Conservation (phyloP, 1,139 yeast genomes). For the Candida sanyaensis region DNA sequence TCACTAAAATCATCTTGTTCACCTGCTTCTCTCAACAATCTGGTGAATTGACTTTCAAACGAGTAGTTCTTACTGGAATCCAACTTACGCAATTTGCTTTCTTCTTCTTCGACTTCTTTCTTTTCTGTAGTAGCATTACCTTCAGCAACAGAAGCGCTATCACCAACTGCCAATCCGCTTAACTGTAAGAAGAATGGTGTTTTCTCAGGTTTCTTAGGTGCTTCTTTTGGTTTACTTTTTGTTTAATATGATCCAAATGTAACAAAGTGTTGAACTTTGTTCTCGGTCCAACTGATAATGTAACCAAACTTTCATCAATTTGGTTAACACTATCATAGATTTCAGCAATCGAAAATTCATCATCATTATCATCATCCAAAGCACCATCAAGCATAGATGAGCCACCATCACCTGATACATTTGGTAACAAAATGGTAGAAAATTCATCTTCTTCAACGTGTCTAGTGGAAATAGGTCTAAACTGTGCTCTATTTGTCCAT, state of each 20-base stretch:
- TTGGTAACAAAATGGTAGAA: conserved; percentile 61
- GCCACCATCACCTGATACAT: conserved; percentile 84
- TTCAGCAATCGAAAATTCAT: conserved; percentile 26
- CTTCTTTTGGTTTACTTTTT: conserved; percentile 84
- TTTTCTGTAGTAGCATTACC: conserved; percentile 19
- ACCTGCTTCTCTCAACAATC: conserved; percentile 55
- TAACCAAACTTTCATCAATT: conserved; percentile 61
- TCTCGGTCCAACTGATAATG: conserved; percentile 78
- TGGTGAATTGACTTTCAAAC: conserved; percentile 79
- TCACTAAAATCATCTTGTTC: conserved; percentile 39
- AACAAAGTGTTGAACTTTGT: conserved; percentile 76
- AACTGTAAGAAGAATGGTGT: conserved; percentile 80
- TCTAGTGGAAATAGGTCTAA: conserved; percentile 70
- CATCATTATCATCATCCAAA: conserved; percentile 27
- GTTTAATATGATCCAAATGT: conserved; percentile 80
- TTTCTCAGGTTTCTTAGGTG: conserved; percentile 82
- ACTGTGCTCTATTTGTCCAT: conserved; percentile 93
- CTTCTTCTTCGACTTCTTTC: conserved; percentile 17
- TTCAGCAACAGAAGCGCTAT: conserved; percentile 66
- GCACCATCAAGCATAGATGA: conserved; percentile 81
- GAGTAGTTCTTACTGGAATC: conserved; percentile 26
- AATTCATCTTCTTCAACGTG: conserved; percentile 78
- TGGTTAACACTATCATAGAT: conserved; percentile 63
- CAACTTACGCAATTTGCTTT: conserved; percentile 30
- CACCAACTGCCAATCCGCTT: conserved; percentile 67